Conservation (phyloP, 2,329 filamentous ascomycete genomes). For the Xylariales sp. region DNA sequence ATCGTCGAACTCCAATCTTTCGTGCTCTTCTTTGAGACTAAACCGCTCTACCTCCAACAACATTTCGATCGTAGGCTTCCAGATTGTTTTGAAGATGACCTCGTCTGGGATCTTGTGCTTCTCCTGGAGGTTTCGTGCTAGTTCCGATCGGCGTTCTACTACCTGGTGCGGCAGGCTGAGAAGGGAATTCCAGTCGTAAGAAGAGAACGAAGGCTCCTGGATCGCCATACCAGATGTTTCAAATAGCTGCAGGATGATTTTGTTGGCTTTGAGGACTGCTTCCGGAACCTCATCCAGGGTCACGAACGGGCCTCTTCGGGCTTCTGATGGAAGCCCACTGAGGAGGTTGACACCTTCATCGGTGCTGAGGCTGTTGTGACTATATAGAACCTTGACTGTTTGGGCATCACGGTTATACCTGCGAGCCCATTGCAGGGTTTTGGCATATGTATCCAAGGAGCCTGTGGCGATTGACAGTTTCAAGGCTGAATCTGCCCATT, state of each 20-base stretch:
- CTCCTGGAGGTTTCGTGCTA: neutral
- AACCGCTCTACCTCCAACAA: constrained; percentile 20
- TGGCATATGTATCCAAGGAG: constrained; percentile 10
- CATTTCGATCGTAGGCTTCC: constrained; percentile 24
- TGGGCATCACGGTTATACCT: constrained; percentile 10
- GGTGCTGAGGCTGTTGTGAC: neutral
- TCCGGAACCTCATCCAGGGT: neutral
- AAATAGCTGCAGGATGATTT: constrained; percentile 9
- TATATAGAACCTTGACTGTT: constrained; percentile 6
- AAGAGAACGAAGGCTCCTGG: constrained; percentile 5
- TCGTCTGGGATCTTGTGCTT: constrained; percentile 3
- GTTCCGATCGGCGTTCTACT: constrained; percentile 1
- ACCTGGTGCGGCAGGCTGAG: neutral
- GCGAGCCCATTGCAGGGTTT: constrained; percentile 12
- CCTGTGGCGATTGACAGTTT: constrained; percentile 12
- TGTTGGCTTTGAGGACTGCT: constrained; percentile 9
- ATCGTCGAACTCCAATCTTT: neutral
- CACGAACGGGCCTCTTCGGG: neutral
- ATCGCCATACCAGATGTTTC: constrained; percentile 7
- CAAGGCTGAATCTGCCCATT: constrained; percentile 8
- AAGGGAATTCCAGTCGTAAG: neutral
- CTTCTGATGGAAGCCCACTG: constrained; percentile 6
- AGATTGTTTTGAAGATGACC: constrained; percentile 13
- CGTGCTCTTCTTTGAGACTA: constrained; percentile 8
- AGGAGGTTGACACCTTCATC: constrained; percentile 10